Evolutionary conservation across 257 asterid genomes (phyloP).

Genomic region (Handroanthus guayacan): DNA sequence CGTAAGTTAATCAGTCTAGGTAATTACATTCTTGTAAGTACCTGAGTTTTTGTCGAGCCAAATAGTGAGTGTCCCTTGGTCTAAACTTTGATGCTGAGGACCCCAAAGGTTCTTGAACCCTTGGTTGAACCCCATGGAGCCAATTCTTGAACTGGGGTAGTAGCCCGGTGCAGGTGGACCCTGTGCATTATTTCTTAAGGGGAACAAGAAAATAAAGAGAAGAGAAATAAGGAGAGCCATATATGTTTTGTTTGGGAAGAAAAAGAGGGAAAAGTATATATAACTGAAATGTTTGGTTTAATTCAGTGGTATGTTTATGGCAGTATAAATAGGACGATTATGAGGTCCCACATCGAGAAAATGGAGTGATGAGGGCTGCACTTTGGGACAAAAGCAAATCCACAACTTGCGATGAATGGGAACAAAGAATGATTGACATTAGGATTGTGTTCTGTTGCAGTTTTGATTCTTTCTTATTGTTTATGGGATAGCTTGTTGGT

Average conservation of each 20-base stretch:
- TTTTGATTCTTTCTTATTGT: neutral
- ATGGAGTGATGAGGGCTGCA: conserved; percentile 40
- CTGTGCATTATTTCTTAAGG: conserved; percentile 50
- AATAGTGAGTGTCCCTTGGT: conserved; percentile 61
- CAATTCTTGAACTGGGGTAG: conserved; percentile 69
- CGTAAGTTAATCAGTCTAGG: too few relatives aligned
- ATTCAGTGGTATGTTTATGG: neutral
- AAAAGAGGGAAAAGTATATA: neutral
- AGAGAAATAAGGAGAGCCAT: conserved; percentile 56
- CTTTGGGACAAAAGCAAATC: conserved; percentile 39
- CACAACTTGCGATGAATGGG: conserved; percentile 19
- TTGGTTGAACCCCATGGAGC: conserved; percentile 59
- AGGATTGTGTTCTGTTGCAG: neutral
- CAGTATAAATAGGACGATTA: conserved; percentile 46
- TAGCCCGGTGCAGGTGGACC: conserved; percentile 91
- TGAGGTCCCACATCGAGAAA: conserved; percentile 48
- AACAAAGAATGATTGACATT: conserved; percentile 6
- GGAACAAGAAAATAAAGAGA: conserved; percentile 43
- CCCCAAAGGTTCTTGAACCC: conserved; percentile 81
- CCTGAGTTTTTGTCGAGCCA: conserved; percentile 85
- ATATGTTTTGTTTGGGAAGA: neutral
- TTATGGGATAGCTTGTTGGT: conserved; percentile 10
- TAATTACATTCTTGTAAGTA: conserved; percentile 1
- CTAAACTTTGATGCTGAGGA: conserved; percentile 74
- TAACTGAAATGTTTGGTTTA: neutral